These are phyloP conservation scores for Tetracladium setigerum DNA, from an alignment of 495 filamentous ascomycete genomes.

Conservation along the genomic window DNA sequence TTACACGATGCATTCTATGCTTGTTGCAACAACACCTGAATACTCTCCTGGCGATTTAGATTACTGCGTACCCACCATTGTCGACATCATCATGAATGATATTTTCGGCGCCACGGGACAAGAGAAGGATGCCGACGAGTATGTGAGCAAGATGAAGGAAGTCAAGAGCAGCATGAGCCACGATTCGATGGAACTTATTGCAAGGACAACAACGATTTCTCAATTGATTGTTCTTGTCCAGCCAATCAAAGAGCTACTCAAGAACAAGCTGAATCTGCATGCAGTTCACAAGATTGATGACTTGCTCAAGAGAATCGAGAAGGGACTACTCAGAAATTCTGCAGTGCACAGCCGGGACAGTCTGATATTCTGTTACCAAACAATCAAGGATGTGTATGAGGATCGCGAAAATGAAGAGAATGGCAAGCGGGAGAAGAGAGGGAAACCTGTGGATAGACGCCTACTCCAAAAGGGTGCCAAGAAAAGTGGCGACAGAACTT, in stretches of 20 bases:
- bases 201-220: constrained; percentile 65
- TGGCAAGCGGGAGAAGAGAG: constrained; percentile 46
- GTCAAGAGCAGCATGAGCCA: constrained; percentile 96
- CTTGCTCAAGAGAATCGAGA: constrained; percentile 71
- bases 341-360: constrained; percentile 67
- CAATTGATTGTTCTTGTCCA: constrained; percentile 66
- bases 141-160: constrained; percentile 92
- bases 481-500: constrained; percentile 53
- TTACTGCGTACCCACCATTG: constrained; percentile 72
- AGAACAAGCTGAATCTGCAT: constrained; percentile 71
- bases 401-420: constrained; percentile 39
- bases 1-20: constrained; percentile 87
- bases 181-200: constrained; percentile 92
- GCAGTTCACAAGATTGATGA: constrained; percentile 87
- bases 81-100: constrained; percentile 89
- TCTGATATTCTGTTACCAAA: constrained; percentile 87
- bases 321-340: constrained; percentile 74
- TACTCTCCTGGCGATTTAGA: constrained; percentile 80
- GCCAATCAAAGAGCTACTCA: constrained; percentile 68
- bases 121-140: constrained; percentile 96
- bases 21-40: constrained; percentile 64
- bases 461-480: constrained; percentile 68
- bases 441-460: constrained; percentile 42
- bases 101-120: constrained; percentile 93
- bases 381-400: constrained; percentile 74